Evolutionary conservation across 441 rosid genomes (phyloP), one percentile per base, ranked within the genome.

Genomic region (Jatropha multifida): DNA sequence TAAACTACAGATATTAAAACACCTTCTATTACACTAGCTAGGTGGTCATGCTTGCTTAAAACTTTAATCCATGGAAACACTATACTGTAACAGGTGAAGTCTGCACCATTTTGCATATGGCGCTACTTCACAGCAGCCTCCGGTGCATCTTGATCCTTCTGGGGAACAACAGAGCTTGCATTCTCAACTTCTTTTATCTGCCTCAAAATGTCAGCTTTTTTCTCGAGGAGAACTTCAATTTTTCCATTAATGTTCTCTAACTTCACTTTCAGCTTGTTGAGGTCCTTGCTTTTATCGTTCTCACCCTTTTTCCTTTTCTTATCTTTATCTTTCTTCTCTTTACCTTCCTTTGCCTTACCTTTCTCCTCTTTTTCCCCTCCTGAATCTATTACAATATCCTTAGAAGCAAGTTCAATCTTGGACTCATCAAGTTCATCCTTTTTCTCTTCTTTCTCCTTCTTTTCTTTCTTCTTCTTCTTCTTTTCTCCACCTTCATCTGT

Each of bases 111-210:
- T 18, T 58, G 65, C 71, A 56, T 10, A 27, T 2, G n/a, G 48
- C 27, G n/a, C 20, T 61, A 61, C 46, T 37, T 73, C 59, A 67
- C 68, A 38, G 51, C 68, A 66, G 76, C 32, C 15, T 51, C 49
- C 64, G 62, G 71, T 5, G 51, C 38, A 1, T 68, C 76, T 32
- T 61, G 73, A 37, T 56, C 74, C 68, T 76, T 79, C 68, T 68
- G 68, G 26, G 79, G 20, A 64, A 3, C 80, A 56, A 23, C 74
- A 26, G 27, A 3, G 26, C 26, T 63, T 64, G 77, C 71, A 41
- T 55, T 69, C 85, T 84, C 92, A 49, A 88, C 88, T 74, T 83
- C 90, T 82, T 83, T 83, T 76, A 94, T 87, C 82, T 87, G 90
- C 83, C 83, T 86, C 87, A 81, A 48, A 44, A 90, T 83, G 13